Evolutionary conservation across 805 yeast genomes (phyloP).

Genomic region (Saturnispora diversa): DNA sequence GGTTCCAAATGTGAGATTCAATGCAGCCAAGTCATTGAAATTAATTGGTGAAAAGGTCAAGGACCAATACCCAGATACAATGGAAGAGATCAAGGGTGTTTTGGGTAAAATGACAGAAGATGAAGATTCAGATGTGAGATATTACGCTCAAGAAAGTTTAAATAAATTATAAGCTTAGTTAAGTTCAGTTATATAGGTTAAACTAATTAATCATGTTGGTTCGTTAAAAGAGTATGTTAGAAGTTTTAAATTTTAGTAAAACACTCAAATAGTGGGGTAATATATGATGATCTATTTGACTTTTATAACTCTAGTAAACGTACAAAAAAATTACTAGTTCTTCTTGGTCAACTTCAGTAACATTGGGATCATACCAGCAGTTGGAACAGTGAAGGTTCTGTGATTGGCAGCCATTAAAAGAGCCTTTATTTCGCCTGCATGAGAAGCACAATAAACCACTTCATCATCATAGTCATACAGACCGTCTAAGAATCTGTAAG

Average conservation of each 20-base stretch:
- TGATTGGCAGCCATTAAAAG: constrained; percentile 45
- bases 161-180: constrained; percentile 15
- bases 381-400: constrained; percentile 48
- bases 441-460: constrained; percentile 46
- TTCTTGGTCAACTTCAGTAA: constrained; percentile 39
- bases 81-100: constrained; percentile 52
- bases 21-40: constrained; percentile 79
- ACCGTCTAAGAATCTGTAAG: constrained; percentile 38
- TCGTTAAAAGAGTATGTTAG: too few relatives aligned
- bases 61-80: constrained; percentile 30
- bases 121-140: constrained; percentile 82
- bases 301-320: too few relatives aligned
- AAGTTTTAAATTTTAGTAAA: too few relatives aligned
- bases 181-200: too few relatives aligned
- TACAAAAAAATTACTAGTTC: too few relatives aligned
- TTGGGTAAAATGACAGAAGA: constrained; percentile 62
- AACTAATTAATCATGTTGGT: too few relatives aligned
- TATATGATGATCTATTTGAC: too few relatives aligned
- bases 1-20: constrained; percentile 93
- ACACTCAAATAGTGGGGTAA: too few relatives aligned
- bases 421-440: constrained; percentile 52
- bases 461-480: constrained; percentile 29
- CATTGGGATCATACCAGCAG: constrained; percentile 59
- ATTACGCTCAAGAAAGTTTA: constrained; percentile 57
- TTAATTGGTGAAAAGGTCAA: constrained; percentile 47